Conservation (phyloP, 73 alveolate genomes). For the Paramecium sexaurelia region DNA sequence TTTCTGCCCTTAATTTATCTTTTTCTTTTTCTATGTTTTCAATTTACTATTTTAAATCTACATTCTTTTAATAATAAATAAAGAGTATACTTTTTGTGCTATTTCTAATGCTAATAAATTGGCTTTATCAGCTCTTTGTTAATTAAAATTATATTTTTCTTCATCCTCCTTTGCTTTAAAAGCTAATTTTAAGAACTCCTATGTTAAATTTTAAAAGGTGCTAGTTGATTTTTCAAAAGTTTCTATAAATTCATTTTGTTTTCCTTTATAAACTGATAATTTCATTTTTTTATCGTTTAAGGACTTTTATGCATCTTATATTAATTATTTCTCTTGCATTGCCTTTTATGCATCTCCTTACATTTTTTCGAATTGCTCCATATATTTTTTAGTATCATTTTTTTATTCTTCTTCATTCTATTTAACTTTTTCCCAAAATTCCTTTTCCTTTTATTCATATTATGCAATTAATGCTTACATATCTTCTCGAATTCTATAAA, state of each 20-base stretch:
- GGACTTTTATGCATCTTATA: neutral
- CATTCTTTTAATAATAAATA: neutral
- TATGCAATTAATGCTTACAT: neutral
- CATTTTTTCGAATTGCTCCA: conserved; percentile 38
- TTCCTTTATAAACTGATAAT: neutral
- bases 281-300: conserved; percentile 42
- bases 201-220: neutral
- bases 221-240: conserved; percentile 14
- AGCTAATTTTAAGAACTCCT: conserved; percentile 1
- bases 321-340: conserved; percentile 15
- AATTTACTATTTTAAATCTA: neutral
- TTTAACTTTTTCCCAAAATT: conserved; percentile 51
- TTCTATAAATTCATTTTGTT: conserved; percentile 1
- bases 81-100: neutral
- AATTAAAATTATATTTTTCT: neutral
- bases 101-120: neutral
- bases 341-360: conserved; percentile 21
- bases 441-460: neutral
- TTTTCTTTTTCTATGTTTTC: conserved; percentile 15
- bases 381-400: conserved; percentile 1
- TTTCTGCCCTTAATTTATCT: conserved; percentile 40
- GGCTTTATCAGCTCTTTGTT: conserved; percentile 21
- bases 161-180: conserved; percentile 10
- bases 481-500: conserved; percentile 27
- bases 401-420: conserved; percentile 8